These are phyloP conservation scores for Elongisporangium undulatum DNA, from an alignment of 352 stramenopile species.

Conservation along the genomic window DNA sequence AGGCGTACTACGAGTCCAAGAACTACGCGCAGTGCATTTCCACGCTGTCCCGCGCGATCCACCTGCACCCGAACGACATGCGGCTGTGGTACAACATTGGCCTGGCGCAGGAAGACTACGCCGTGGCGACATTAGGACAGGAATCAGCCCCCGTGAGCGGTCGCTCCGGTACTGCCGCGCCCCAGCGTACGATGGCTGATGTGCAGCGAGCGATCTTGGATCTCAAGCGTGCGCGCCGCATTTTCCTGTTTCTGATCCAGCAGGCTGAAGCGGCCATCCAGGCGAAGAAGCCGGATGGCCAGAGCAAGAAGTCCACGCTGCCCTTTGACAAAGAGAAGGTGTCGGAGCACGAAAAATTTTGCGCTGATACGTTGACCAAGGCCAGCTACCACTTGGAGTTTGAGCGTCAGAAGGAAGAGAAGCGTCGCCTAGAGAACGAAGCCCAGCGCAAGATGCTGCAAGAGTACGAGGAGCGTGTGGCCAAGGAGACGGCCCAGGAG, in stretches of 20 bases:
- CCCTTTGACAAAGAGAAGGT: slow-evolving; percentile 87
- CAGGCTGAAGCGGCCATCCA: slow-evolving; percentile 42
- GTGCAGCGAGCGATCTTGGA: slow-evolving; percentile 87
- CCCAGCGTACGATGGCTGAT: slow-evolving; percentile 81
- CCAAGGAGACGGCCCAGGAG: slow-evolving; percentile 52
- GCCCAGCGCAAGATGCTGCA: slow-evolving; percentile 72
- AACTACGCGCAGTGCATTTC: slow-evolving; percentile 87
- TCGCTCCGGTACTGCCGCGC: slow-evolving; percentile 30
- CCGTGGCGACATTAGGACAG: slow-evolving; percentile 74
- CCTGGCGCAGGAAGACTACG: slow-evolving; percentile 85
- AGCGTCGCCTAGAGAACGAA: slow-evolving; percentile 78
- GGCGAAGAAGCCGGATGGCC: slow-evolving; percentile 59
- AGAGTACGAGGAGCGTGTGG: slow-evolving; percentile 78
- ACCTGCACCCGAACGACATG: slow-evolving; percentile 76
- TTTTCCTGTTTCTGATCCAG: slow-evolving; percentile 79
- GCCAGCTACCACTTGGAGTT: slow-evolving; percentile 88
- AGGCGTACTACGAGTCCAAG: slow-evolving; percentile 88
- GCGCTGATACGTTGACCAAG: slow-evolving; percentile 80
- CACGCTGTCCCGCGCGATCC: slow-evolving; percentile 69
- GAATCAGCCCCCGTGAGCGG: slow-evolving; percentile 36
- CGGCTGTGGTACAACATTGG: slow-evolving; percentile 86
- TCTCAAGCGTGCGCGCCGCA: slow-evolving; percentile 77
- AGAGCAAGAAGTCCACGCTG: slow-evolving; percentile 15
- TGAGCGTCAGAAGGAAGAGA: slow-evolving; percentile 84
- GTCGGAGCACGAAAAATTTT: slow-evolving; percentile 85